Evolutionary conservation across 805 yeast genomes (phyloP).

Genomic region (Suhomyces sp.): DNA sequence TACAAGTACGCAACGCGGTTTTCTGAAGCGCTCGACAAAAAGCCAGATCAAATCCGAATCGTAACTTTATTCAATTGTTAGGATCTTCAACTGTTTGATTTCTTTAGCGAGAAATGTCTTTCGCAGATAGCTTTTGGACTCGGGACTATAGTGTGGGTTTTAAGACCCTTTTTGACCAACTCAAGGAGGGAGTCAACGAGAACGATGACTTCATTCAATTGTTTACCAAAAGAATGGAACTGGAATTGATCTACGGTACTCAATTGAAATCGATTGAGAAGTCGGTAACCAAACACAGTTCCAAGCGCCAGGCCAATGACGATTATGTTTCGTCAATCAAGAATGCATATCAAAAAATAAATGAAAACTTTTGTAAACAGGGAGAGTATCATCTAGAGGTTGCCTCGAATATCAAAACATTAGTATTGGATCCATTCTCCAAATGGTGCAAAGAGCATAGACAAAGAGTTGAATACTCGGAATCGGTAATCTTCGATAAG

Average conservation of each 20-base stretch:
- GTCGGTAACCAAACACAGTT: conserved; percentile 41
- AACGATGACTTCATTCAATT: conserved; percentile 65
- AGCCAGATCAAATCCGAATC: background rate
- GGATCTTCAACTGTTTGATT: background rate
- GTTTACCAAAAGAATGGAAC: conserved; percentile 68
- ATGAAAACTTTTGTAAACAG: conserved; percentile 53
- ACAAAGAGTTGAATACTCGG: conserved; percentile 61
- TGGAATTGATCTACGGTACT: conserved; percentile 64
- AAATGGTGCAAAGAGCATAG: conserved; percentile 75
- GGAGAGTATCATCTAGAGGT: conserved; percentile 58
- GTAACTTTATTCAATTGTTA: background rate
- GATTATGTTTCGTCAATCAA: conserved; percentile 64
- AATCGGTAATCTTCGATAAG: conserved; percentile 48
- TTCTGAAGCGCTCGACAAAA: background rate
- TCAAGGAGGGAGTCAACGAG: conserved; percentile 64
- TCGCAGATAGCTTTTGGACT: conserved; percentile 78
- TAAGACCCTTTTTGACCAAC: conserved; percentile 47
- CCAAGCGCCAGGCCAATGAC: conserved; percentile 41
- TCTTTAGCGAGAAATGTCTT: conserved; percentile 38
- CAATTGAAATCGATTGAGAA: conserved; percentile 44
- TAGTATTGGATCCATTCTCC: conserved; percentile 68
- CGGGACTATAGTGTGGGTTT: conserved; percentile 58
- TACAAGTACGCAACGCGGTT: background rate
- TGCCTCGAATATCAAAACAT: conserved; percentile 55
- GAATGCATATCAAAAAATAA: conserved; percentile 57